phyloP scores from a whole-genome alignment of 805 yeast genomes.

The Starmerella roubikii region DNA sequence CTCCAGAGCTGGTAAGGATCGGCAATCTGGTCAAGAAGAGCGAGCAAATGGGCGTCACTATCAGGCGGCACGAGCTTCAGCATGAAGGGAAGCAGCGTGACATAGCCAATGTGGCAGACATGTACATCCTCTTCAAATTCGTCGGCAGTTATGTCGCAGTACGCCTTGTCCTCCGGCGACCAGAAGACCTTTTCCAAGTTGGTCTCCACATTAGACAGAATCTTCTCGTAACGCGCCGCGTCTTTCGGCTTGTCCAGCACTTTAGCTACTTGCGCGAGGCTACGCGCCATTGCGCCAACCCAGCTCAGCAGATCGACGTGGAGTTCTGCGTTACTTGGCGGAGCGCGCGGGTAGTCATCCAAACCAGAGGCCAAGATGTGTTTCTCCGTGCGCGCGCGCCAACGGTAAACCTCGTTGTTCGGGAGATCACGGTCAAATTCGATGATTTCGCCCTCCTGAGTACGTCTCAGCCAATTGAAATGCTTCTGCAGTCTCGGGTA shows the following conservation, averaged over 20 bases:
- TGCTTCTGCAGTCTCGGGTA: slow-evolving; percentile 69
- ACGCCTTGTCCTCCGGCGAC: slow-evolving; percentile 50
- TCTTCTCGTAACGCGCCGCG: slow-evolving; percentile 35
- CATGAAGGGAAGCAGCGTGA: slow-evolving; percentile 73
- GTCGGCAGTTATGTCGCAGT: slow-evolving; percentile 74
- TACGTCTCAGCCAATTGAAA: slow-evolving; percentile 68
- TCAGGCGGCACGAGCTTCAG: slow-evolving; percentile 44
- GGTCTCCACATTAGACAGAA: slow-evolving; percentile 41
- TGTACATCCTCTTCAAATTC: slow-evolving; percentile 49
- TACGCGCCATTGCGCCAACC: slow-evolving; percentile 84
- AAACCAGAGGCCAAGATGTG: slow-evolving; percentile 88
- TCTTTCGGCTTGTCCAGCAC: slow-evolving; percentile 49
- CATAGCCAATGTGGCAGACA: slow-evolving; percentile 85
- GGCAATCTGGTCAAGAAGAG: slow-evolving; percentile 42
- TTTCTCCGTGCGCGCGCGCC: slow-evolving; percentile 81
- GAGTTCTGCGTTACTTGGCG: slow-evolving; percentile 75
- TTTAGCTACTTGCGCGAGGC: slow-evolving; percentile 62
- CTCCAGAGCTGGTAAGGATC: slow-evolving; percentile 70
- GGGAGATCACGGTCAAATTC: slow-evolving; percentile 51
- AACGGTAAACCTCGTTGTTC: slow-evolving; percentile 62
- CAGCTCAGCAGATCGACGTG: slow-evolving; percentile 83
- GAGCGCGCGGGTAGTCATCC: slow-evolving; percentile 88
- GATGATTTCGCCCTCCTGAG: slow-evolving; percentile 62
- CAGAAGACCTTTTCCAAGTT: slow-evolving; percentile 72
- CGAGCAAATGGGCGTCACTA: slow-evolving; percentile 35